Conservation (phyloP, 805 yeast species). For the Starmerella powellii region DNA sequence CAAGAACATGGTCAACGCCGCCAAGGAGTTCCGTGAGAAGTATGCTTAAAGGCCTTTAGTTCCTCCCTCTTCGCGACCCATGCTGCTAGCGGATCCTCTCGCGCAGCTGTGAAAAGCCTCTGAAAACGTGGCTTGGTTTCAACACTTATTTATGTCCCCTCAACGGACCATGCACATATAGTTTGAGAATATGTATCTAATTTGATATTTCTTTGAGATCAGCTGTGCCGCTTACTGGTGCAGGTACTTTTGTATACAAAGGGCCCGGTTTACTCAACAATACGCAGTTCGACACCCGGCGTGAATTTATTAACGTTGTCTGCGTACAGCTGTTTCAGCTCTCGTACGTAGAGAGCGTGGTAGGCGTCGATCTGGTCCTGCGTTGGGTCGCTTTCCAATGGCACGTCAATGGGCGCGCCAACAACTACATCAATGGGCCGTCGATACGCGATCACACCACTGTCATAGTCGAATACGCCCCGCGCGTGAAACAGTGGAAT, state of each 20-base stretch:
- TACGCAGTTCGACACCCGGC: constrained; percentile 17
- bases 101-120: not conserved
- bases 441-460: constrained; percentile 80
- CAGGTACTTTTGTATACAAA: no score
- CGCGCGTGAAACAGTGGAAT: constrained; percentile 85
- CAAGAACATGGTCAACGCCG: constrained; percentile 98
- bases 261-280: constrained; percentile 19
- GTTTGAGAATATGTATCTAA: constrained; percentile 5
- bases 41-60: constrained; percentile 28
- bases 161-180: constrained; percentile 23
- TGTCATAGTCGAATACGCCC: constrained; percentile 83
- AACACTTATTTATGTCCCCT: constrained; percentile 24
- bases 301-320: constrained; percentile 40
- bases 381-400: constrained; percentile 12
- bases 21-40: constrained; percentile 79
- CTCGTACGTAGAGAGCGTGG: constrained; percentile 58
- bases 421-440: constrained; percentile 58
- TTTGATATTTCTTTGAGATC: not conserved
- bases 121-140: constrained; percentile 12
- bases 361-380: constrained; percentile 32
- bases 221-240: not conserved
- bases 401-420: constrained; percentile 33
- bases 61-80: no score
- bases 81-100: no score
- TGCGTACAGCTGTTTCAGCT: constrained; percentile 50